Base-by-base conservation (phyloP, 768 basidiomycete species). In the Pisolithus microcarpus region DNA sequence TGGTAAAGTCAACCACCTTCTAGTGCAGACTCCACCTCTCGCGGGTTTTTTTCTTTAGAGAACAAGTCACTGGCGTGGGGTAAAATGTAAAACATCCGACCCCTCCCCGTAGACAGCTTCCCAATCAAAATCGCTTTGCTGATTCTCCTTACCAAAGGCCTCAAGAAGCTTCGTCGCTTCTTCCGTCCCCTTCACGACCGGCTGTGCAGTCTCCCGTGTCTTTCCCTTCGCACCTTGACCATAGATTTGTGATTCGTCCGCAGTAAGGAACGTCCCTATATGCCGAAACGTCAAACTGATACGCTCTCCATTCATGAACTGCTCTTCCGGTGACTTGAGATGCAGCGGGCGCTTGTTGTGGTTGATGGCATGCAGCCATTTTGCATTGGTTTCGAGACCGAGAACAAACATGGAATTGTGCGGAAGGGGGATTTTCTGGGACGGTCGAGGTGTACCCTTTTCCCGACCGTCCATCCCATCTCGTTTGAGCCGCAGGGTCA, bases 391-490 rank as follows among this genome's bases (percentile, higher is more conserved):
- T 48, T 75, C 72, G 5, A 80, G 75, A 1, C 87, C 87, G 71
- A 91, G 72, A 52, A 88, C 81, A 63, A 91, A 90, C 76, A 90
- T 82, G 5, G 86, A 88, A 63, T 87, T 89, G 58, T 90, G 82
- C 0, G 85, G 85, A 0, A 91, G 78, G 0, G 82, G 80, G 19
- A 91, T 76, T 53, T 81, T 81, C 62, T 87, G 85, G 0, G 77
- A 63, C 1, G 61, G 60, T 5, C 76, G 71, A 7, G 73, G 69
- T 21, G 40, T 55, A 7, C 60, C 60, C 18, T 51, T 21, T 11
- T 58, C 52, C 28, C 54, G 56, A 11, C 56, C 50, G 16, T 51
- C 54, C 15, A 55, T 50, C 45, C 62, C 65, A 42, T 82, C 77
- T 56, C 77, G 79, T 64, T 89, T 89, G 44, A 75, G 62, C 23